Evolutionary conservation across 2,329 filamentous ascomycete genomes (phyloP).

Genomic region (Hymenoscyphus salicellus): DNA sequence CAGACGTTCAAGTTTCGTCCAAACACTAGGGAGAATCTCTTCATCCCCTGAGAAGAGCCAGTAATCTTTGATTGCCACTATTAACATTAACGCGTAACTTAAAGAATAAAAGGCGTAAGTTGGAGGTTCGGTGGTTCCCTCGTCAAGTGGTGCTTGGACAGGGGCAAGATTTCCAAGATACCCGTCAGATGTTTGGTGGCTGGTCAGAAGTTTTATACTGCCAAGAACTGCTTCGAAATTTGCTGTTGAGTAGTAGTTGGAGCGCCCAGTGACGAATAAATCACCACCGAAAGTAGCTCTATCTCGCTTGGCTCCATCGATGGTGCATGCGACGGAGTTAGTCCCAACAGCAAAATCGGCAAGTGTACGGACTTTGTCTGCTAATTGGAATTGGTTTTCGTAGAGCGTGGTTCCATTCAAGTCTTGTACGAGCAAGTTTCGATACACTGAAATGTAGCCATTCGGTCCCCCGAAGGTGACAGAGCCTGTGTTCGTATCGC

Average conservation of each 20-base stretch:
- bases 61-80: constrained; percentile 27
- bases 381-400: constrained; percentile 16
- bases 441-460: constrained; percentile 18
- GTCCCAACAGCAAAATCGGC: constrained; percentile 25
- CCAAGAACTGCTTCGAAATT: constrained; percentile 23
- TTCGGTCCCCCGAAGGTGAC: constrained; percentile 26
- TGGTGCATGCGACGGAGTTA: constrained; percentile 24
- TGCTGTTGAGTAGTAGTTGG: constrained; percentile 23
- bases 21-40: constrained; percentile 13
- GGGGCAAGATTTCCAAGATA: constrained; percentile 27
- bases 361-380: constrained; percentile 19
- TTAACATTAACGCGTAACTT: constrained; percentile 23
- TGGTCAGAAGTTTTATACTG: constrained; percentile 26
- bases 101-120: constrained; percentile 27
- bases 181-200: constrained; percentile 22
- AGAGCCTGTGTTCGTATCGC: constrained; percentile 25
- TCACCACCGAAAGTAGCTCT: constrained; percentile 59
- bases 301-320: constrained; percentile 57
- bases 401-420: constrained; percentile 15
- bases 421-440: constrained; percentile 16
- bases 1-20: constrained; percentile 20
- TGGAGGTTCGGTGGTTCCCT: constrained; percentile 19
- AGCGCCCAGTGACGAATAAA: constrained; percentile 28
- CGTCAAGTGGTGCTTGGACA: constrained; percentile 22
- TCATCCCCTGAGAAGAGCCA: constrained; percentile 26